Percentiles rank a stretch among this genome's conserved stretches.
These are phyloP conservation scores for Candida rishiriensis DNA, from an alignment of 805 yeast genomes.

Conservation along the genomic window DNA sequence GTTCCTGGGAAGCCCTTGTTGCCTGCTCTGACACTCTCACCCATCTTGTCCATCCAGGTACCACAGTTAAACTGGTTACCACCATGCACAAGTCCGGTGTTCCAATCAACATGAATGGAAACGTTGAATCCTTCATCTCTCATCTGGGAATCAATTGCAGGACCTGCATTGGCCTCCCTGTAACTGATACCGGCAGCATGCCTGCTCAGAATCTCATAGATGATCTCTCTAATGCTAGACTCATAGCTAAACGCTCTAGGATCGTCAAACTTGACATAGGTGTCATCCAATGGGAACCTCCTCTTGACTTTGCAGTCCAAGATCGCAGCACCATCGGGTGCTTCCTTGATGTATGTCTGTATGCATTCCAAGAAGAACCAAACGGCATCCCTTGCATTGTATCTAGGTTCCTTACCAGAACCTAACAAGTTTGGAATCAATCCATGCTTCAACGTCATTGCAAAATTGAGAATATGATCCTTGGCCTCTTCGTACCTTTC, in stretches of 20 bases:
- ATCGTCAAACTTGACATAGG: constrained; percentile 63
- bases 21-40: constrained; percentile 81
- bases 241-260: constrained; percentile 72
- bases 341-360: constrained; percentile 71
- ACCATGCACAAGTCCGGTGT: constrained; percentile 81
- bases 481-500: constrained; percentile 78
- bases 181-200: constrained; percentile 86
- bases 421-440: constrained; percentile 89
- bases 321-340: constrained; percentile 63
- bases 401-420: constrained; percentile 90
- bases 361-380: constrained; percentile 92
- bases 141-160: constrained; percentile 86
- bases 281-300: constrained; percentile 80
- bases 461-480: constrained; percentile 79
- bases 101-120: constrained; percentile 77
- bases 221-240: constrained; percentile 65
- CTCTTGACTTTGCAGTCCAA: constrained; percentile 71
- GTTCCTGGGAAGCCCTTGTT: constrained; percentile 95
- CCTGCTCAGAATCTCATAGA: constrained; percentile 77
- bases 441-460: constrained; percentile 90
- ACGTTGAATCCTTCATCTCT: constrained; percentile 88
- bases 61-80: constrained; percentile 95
- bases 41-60: constrained; percentile 99
- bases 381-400: constrained; percentile 94
- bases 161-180: constrained; percentile 95